Conservation (phyloP, 768 basidiomycete genomes). For the Rhizopogon vesiculosus region DNA sequence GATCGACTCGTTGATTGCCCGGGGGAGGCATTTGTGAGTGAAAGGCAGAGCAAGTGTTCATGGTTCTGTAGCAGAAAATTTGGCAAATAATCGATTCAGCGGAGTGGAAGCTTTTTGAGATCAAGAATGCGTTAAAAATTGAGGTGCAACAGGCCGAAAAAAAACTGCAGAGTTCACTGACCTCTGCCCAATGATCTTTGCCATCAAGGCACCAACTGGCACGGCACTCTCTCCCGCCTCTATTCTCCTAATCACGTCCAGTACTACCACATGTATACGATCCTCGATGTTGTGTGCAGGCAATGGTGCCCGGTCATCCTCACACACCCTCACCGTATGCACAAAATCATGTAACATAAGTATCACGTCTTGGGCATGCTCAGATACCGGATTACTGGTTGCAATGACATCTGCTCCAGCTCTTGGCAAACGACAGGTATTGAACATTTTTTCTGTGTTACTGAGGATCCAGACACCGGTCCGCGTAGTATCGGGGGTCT, state of each 20-base stretch:
- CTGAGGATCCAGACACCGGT: constrained; percentile 73
- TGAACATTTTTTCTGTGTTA: constrained; percentile 61
- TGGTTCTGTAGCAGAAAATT: constrained; percentile 52
- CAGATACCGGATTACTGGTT: constrained; percentile 36
- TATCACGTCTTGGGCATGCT: constrained; percentile 37
- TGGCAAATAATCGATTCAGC: not conserved
- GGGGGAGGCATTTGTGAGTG: constrained; percentile 56
- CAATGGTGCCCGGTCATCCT: constrained; percentile 30
- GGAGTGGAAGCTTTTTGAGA: no score
- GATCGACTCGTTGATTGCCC: constrained; percentile 66
- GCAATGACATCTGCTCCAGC: constrained; percentile 61
- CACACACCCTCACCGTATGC: constrained; percentile 70
- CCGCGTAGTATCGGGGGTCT: constrained; percentile 65
- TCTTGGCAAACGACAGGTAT: constrained; percentile 71
- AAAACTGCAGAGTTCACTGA: constrained; percentile 26
- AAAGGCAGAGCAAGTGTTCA: constrained; percentile 59
- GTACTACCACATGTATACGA: constrained; percentile 38
- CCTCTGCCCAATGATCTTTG: constrained; percentile 78
- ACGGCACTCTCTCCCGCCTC: constrained; percentile 51
- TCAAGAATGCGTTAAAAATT: no score
- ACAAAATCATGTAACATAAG: constrained; percentile 75
- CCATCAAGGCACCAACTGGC: constrained; percentile 68
- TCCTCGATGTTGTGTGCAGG: constrained; percentile 39
- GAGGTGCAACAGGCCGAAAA: not conserved
- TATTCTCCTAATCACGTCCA: constrained; percentile 54